Percentiles rank a stretch among this genome's conserved stretches.
phyloP scores from a whole-genome alignment of 495 filamentous ascomycete species.

The Aspergillus ostianus region DNA sequence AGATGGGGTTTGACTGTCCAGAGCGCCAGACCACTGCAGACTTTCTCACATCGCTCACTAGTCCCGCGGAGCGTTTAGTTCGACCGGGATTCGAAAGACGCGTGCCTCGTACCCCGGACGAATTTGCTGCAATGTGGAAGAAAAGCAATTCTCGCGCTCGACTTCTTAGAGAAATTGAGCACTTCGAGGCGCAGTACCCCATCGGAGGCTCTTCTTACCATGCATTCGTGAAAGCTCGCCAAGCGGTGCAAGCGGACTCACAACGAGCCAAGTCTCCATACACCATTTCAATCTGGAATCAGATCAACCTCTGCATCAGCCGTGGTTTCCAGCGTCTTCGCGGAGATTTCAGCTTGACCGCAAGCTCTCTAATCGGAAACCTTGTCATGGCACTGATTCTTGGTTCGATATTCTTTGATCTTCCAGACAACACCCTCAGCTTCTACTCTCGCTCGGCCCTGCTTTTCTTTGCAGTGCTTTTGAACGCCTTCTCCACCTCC shows the following conservation, averaged over 20 bases:
- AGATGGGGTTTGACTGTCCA: constrained; percentile 61
- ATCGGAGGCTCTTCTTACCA: constrained; percentile 38
- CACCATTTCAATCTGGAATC: constrained; percentile 44
- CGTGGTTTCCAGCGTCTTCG: constrained; percentile 59
- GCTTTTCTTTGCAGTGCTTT: constrained; percentile 87
- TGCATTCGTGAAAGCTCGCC: constrained; percentile 40
- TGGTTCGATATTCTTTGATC: constrained; percentile 83
- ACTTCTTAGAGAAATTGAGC: constrained; percentile 51
- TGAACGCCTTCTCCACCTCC: constrained; percentile 79
- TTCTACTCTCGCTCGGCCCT: constrained; percentile 84
- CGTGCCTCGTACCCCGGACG: constrained; percentile 70
- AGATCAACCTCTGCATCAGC: constrained; percentile 50
- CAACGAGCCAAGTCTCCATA: constrained; percentile 46
- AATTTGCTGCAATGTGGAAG: constrained; percentile 65
- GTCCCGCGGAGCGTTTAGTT: constrained; percentile 61
- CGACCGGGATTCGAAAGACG: constrained; percentile 60
- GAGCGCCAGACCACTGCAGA: constrained; percentile 67
- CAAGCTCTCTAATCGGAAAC: constrained; percentile 77
- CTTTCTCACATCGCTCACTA: constrained; percentile 76
- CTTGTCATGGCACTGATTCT: constrained; percentile 80
- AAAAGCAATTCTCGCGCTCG: constrained; percentile 51
- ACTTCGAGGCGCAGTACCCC: constrained; percentile 47
- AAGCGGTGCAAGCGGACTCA: constrained; percentile 44
- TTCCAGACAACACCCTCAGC: constrained; percentile 60
- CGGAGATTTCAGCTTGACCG: constrained; percentile 73